phyloP scores from a whole-genome alignment of 345 rosid genomes.

The Linum tenue region DNA sequence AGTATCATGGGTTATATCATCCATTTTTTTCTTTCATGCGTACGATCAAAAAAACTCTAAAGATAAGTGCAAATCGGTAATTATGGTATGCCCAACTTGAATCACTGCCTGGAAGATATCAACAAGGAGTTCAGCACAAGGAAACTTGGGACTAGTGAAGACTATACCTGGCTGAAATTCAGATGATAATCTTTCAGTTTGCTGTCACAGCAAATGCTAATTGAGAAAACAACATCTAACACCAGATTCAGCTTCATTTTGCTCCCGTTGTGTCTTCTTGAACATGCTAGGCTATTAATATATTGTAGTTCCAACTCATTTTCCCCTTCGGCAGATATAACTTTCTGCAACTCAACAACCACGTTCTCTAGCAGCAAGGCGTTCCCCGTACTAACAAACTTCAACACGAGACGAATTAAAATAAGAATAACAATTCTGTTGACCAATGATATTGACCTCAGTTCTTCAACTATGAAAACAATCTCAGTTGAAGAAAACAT shows the following conservation, averaged over 20 bases:
- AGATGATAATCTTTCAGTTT: constrained; percentile 77
- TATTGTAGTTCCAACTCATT: constrained; percentile 49
- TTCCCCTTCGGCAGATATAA: constrained; percentile 33
- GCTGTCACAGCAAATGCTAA: constrained; percentile 69
- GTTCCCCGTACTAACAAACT: constrained; percentile 74
- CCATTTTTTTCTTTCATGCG: background rate
- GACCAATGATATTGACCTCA: background rate
- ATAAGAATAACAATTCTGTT: background rate
- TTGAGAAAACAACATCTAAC: constrained; percentile 47
- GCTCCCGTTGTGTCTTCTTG: constrained; percentile 32
- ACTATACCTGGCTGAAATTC: constrained; percentile 63
- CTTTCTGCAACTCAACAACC: constrained; percentile 49
- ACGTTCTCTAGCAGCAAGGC: constrained; percentile 53
- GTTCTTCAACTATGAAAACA: background rate
- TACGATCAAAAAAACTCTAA: background rate
- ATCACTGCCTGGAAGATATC: background rate
- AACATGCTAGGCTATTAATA: constrained; percentile 46
- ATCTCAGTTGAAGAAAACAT: constrained; percentile 12
- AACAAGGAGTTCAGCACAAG: constrained; percentile 1
- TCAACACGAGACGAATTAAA: constrained; percentile 24
- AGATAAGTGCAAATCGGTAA: background rate
- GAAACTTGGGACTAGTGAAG: constrained; percentile 6
- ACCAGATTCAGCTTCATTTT: constrained; percentile 36
- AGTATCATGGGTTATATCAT: background rate
- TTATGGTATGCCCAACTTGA: background rate